A percentile compares a stretch with the other conserved stretches of the same genome.
Conservation (phyloP, 108 stramenopile species). For the Cyclotella sp. region DNA sequence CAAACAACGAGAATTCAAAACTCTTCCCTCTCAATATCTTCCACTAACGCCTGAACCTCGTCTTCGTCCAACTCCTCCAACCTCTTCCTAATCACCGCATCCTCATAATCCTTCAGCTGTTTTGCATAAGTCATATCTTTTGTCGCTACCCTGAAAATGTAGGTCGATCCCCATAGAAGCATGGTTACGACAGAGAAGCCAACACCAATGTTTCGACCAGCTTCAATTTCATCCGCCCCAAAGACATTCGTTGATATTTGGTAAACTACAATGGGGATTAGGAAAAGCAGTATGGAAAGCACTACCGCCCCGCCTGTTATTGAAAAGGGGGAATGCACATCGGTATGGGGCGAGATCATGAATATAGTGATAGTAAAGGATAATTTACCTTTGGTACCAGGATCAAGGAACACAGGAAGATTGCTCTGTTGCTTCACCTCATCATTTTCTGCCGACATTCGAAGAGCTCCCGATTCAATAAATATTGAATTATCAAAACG, state of each 20-base stretch:
- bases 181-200: constrained; percentile 79
- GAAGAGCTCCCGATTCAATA: not conserved
- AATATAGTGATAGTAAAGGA: not conserved
- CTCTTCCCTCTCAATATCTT: constrained; percentile 84
- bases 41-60: constrained; percentile 90
- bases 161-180: constrained; percentile 82
- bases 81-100: constrained; percentile 96
- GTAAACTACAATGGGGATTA: constrained; percentile 75
- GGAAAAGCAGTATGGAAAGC: constrained; percentile 73
- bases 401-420: constrained; percentile 85
- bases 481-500: not conserved
- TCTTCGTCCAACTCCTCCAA: constrained; percentile 96
- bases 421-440: constrained; percentile 16
- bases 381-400: constrained; percentile 69
- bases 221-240: constrained; percentile 74
- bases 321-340: not conserved
- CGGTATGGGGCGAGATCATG: not conserved
- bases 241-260: constrained; percentile 63
- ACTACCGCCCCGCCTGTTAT: constrained; percentile 71
- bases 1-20: constrained; percentile 27
- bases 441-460: constrained; percentile 31
- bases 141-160: constrained; percentile 95
- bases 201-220: constrained; percentile 80
- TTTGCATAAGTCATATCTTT: constrained; percentile 99
- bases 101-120: constrained; percentile 95